These are phyloP conservation scores for Blastobotrys proliferans DNA, from an alignment of 1,139 yeast species.

Conservation along the genomic window DNA sequence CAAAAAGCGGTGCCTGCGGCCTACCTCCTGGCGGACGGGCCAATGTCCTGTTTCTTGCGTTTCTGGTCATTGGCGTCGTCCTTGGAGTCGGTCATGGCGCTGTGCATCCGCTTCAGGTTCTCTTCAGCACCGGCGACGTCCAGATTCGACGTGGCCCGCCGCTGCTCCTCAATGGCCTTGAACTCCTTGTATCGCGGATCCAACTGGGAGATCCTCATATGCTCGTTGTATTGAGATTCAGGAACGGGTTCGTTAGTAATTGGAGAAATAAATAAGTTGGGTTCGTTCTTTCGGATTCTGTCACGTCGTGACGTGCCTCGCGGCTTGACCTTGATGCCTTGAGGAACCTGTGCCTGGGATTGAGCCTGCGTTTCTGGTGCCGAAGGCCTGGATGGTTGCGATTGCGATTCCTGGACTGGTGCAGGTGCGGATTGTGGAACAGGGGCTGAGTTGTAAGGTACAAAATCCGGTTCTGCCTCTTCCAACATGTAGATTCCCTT, in stretches of 20 bases:
- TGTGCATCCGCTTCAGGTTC: constrained; percentile 53
- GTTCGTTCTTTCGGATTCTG: constrained; percentile 30
- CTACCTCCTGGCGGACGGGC: too few relatives aligned
- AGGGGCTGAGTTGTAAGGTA: constrained; percentile 18
- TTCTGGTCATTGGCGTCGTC: constrained; percentile 12
- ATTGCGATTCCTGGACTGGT: not conserved
- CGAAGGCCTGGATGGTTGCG: constrained; percentile 15
- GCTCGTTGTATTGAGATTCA: constrained; percentile 68
- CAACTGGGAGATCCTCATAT: constrained; percentile 63
- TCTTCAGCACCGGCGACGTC: constrained; percentile 67
- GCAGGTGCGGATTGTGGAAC: not conserved
- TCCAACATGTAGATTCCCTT: constrained; percentile 32
- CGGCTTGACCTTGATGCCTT: constrained; percentile 54
- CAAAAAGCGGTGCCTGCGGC: too few relatives aligned
- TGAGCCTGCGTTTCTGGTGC: constrained; percentile 35
- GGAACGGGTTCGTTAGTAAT: constrained; percentile 67
- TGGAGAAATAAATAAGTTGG: constrained; percentile 57
- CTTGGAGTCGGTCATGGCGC: constrained; percentile 11
- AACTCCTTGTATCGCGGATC: constrained; percentile 79
- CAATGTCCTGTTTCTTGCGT: constrained; percentile 17
- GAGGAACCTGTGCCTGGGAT: too few relatives aligned
- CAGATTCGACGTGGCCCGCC: constrained; percentile 59
- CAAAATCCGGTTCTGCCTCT: constrained; percentile 40
- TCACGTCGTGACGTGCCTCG: constrained; percentile 63
- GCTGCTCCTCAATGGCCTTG: constrained; percentile 56